Evolutionary conservation across 2,329 filamentous ascomycete genomes (phyloP), one percentile per base, ranked within the genome.

Genomic region (Xylariaceae sp.): DNA sequence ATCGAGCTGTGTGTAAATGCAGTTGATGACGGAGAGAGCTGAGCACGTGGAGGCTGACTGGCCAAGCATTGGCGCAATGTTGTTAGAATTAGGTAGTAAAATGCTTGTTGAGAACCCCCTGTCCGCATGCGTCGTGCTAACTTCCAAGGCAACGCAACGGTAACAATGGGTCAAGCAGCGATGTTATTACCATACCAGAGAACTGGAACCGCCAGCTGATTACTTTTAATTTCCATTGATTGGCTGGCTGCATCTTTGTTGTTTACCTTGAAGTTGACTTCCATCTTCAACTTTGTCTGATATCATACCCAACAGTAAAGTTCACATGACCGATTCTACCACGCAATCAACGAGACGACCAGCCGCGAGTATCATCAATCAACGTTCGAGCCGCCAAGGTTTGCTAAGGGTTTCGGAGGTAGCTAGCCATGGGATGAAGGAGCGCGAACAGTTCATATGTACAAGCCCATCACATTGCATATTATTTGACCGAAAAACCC

Each of bases 41-140:
- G 40, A 52, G 52, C 59, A 62, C 59, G 59, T 62, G 59, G 44
- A 26, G 9, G 18, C 50, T 51, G 37, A 52, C 54, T 43, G 59
- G 57, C 49, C 52, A 60, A 60, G 57, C 44, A 54, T 54, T 60
- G 57, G 54, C 32, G 44, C 47, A 14, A 40, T 32, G 50, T 29
- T 19, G 14, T 21, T 16, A 41, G 37, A 48, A 20, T 29, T 40
- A 40, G 42, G 52, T 49, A 43, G 52, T 29, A n/a, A 47, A 41
- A 51, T 51, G 26, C 53, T 48, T 56, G 43, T 50, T 20, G 18
- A 26, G 29, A 16, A 26, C 23, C 23, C n/a, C 32, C 32, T 37
- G 32, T 37, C 32, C 9, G 32, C 32, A 37, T 29, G 26, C 10
- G 3, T 37, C 32, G 3, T 14, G 6, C 9, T 12, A 37, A 14